phyloP scores from a whole-genome alignment of 1,284 basidiomycete genomes.

The Taiwanofungus camphoratus region DNA sequence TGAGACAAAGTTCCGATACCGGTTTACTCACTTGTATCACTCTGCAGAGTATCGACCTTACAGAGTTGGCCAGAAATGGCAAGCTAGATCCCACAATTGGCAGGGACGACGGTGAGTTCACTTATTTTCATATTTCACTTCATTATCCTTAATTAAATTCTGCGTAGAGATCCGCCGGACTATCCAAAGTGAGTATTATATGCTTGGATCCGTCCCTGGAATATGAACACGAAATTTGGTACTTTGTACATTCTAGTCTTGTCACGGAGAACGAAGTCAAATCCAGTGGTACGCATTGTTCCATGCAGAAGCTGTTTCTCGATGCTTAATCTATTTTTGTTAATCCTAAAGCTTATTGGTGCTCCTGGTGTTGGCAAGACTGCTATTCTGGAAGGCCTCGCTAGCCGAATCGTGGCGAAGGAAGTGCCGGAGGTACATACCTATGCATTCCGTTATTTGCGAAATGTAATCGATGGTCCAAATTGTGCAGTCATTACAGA shows the following conservation, averaged over 20 bases:
- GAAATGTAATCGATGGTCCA: constrained; percentile 1
- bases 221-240: too few species aligned
- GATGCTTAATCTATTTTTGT: background rate
- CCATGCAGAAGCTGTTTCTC: background rate
- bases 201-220: background rate
- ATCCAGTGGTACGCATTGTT: constrained; percentile 63
- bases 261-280: constrained; percentile 80
- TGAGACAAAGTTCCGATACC: too few species aligned
- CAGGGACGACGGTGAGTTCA: constrained; percentile 69
- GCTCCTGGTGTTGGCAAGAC: constrained; percentile 89
- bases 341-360: constrained; percentile 57
- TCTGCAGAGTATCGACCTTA: constrained; percentile 73
- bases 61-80: constrained; percentile 75
- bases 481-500: constrained; percentile 60
- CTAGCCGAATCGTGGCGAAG: constrained; percentile 81
- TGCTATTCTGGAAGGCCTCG: constrained; percentile 88
- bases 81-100: constrained; percentile 91
- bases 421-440: constrained; percentile 81
- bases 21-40: background rate
- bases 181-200: constrained; percentile 66
- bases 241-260: constrained; percentile 42
- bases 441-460: background rate
- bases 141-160: constrained; percentile 4
- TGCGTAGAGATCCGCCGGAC: constrained; percentile 78
- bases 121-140: background rate